Evolutionary conservation across 2,329 filamentous ascomycete genomes (phyloP).

Genomic region (Curvularia verruculosa): DNA sequence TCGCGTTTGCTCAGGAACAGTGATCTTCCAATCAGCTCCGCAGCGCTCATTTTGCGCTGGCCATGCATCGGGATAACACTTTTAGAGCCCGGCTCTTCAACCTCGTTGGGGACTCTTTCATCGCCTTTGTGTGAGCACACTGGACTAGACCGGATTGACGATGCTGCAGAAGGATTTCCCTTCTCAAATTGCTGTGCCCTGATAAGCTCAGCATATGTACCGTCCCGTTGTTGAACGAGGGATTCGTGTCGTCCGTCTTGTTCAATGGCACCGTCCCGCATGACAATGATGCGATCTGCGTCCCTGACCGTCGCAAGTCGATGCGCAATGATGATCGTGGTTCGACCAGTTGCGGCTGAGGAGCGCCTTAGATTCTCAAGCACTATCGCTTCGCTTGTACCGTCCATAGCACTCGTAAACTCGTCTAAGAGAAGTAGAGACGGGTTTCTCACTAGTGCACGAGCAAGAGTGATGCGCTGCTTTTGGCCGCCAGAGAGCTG

Average conservation of each 20-base stretch:
- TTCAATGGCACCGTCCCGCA: constrained; percentile 41
- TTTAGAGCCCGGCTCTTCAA: constrained; percentile 7
- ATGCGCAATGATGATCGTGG: constrained; percentile 48
- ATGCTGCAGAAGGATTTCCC: constrained; percentile 29
- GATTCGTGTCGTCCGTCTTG: constrained; percentile 43
- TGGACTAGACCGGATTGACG: constrained; percentile 31
- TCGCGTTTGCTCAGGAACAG: constrained; percentile 47
- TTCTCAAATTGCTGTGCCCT: constrained; percentile 46
- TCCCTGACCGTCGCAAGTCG: constrained; percentile 46
- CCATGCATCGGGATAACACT: neutral
- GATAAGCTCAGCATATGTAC: constrained; percentile 43
- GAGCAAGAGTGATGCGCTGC: constrained; percentile 47
- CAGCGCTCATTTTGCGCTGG: constrained; percentile 20
- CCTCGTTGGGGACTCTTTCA: neutral
- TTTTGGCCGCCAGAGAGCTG: constrained; percentile 49
- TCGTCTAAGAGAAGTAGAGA: constrained; percentile 46
- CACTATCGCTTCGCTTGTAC: constrained; percentile 41
- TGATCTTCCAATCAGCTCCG: constrained; percentile 33
- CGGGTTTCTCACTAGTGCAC: constrained; percentile 44
- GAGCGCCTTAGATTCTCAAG: constrained; percentile 40
- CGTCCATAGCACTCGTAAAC: constrained; percentile 44
- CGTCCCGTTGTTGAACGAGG: constrained; percentile 34
- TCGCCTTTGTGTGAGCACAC: constrained; percentile 22
- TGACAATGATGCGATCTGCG: constrained; percentile 47
- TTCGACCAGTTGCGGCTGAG: constrained; percentile 36